Evolutionary conservation across 106 monocot species (phyloP).

Genomic region (Posidonia australis): DNA sequence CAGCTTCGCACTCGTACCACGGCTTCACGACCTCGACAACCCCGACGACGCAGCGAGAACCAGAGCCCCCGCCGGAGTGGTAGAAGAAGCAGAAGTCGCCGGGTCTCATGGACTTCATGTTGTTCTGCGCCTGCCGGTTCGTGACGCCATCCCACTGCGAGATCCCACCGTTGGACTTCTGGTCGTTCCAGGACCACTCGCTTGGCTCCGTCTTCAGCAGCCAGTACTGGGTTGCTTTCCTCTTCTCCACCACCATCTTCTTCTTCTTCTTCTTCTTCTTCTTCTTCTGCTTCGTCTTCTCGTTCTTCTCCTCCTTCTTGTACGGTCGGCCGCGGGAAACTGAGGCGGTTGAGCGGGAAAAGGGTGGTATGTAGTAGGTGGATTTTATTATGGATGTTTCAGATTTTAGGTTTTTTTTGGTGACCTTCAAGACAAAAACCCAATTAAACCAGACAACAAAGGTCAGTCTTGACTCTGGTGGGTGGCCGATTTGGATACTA

Average conservation of each 20-base stretch:
- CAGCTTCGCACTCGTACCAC: constrained; percentile 39
- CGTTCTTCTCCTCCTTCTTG: background rate
- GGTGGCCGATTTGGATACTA: no score
- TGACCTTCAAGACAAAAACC: no score
- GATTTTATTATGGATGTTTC: no score
- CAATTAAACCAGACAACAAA: no score
- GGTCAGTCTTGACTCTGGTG: no score
- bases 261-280: background rate
- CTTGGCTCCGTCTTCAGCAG: constrained; percentile 82
- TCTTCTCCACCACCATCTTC: constrained; percentile 10
- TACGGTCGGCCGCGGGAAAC: background rate
- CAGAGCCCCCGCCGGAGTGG: constrained; percentile 62
- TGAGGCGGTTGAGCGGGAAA: constrained; percentile 20
- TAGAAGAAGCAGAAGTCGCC: constrained; percentile 96
- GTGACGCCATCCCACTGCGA: constrained; percentile 84
- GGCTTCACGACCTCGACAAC: constrained; percentile 61
- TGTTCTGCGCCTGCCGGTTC: constrained; percentile 79
- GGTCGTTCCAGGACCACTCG: constrained; percentile 92
- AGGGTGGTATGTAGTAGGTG: no score
- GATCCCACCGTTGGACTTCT: constrained; percentile 45
- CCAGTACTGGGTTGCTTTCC: constrained; percentile 38
- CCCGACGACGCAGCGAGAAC: constrained; percentile 52
- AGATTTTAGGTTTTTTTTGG: no score
- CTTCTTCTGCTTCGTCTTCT: background rate
- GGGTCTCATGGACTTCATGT: constrained; percentile 54